Base-by-base conservation (phyloP, 1,139 yeast genomes). In the Meyerozyma sp. region DNA sequence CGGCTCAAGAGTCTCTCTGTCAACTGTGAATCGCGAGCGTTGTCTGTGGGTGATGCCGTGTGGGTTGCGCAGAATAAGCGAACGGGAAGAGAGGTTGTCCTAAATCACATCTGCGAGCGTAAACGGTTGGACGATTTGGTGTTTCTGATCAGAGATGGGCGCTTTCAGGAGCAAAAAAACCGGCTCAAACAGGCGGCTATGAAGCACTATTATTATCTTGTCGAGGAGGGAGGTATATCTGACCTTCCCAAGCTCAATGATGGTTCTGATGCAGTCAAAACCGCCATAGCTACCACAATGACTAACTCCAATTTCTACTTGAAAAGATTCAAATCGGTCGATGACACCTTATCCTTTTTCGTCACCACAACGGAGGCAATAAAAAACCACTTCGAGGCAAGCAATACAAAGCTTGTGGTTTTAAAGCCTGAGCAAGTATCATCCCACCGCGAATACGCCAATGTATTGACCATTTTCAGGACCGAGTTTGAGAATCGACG, bases 71-170 rank as follows among this genome's bases (percentile, higher is more conserved):
- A 75, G 46, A 77, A 90, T 56, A 75, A 66, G 42, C 54, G 49
- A 0, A 78, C 87, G 0, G 73, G 77, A 1, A 74, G 75, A 45
- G 83, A 82, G 45, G 90, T 83, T 3, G 83, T 88, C 1, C 63
- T 94, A 18, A 88, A 91, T 56, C 82, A 79, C 49, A 84, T 93
- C 25, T 75, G 94, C 44, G 99, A 94, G 62, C 73, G 99, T 35
- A 94, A 94, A 62, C 68, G 96, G 46, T 63, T 90, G 38, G 96
- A 88, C 58, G 99, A 94, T 68, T 74, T 94, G 55, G 84, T 86
- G 0, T 59, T 73, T 40, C 87, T 96, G 42, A 90, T 94, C 39
- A 75, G 77, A 49, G 98, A 93, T 63, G 96, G 96, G 3, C 69
- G 99, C 42, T 91, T 81, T 52, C 69, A 73, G 47, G 98, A 93